Percentiles rank a stretch among this genome's conserved stretches.
phyloP scores from a whole-genome alignment of 306 rosid genomes.

The Delonix regia region DNA sequence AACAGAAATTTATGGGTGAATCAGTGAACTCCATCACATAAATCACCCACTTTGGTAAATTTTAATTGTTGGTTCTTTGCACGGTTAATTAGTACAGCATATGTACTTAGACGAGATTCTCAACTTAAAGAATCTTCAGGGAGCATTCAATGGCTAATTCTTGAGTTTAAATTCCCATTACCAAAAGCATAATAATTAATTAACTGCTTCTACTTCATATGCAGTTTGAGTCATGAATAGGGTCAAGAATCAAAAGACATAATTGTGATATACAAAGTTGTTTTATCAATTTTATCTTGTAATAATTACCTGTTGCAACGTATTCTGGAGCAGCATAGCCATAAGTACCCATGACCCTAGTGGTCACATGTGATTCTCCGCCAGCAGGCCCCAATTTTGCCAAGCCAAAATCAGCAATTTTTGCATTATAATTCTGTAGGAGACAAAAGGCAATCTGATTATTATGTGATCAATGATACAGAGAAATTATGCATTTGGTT shows the following conservation, averaged over 20 bases:
- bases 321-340: constrained; percentile 97
- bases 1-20: not conserved
- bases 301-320: constrained; percentile 70
- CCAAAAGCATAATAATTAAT: not conserved
- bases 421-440: constrained; percentile 71
- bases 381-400: constrained; percentile 84
- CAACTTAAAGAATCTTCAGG: not conserved
- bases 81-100: not conserved
- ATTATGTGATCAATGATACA: not conserved
- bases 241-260: constrained; percentile 15
- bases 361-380: constrained; percentile 81
- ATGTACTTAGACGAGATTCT: not conserved
- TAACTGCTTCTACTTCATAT: not conserved
- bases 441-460: constrained; percentile 17
- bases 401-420: constrained; percentile 87
- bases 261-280: not conserved
- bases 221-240: constrained; percentile 6
- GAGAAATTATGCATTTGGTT: constrained; percentile 3
- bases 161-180: not conserved
- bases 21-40: not conserved
- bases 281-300: constrained; percentile 1
- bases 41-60: not conserved
- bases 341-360: constrained; percentile 78
- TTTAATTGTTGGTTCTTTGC: not conserved
- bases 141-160: not conserved